These are phyloP conservation scores for Xylaria sp. DNA, from an alignment of 2,329 filamentous ascomycete species.

Conservation along the genomic window DNA sequence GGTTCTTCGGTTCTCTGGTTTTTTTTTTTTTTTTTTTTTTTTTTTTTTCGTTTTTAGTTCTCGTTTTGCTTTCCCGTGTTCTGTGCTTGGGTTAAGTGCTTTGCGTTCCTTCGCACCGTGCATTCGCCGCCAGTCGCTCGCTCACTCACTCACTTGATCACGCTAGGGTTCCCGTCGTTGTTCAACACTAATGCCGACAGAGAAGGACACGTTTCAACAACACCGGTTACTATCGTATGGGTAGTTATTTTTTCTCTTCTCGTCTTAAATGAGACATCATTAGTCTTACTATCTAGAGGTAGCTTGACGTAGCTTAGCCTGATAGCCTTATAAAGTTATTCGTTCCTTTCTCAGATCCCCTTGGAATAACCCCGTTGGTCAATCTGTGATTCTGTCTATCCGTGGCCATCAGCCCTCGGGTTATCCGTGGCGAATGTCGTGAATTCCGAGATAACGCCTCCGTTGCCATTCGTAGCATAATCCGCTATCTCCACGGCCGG, in stretches of 20 bases:
- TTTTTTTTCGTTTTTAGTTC: background rate
- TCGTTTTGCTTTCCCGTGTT: background rate
- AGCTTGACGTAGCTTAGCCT: conserved; percentile 19
- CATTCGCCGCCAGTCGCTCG: conserved; percentile 7
- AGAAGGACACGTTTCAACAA: conserved; percentile 24
- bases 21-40: background rate
- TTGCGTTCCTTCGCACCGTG: background rate
- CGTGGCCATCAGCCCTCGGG: background rate
- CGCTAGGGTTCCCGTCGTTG: conserved; percentile 6
- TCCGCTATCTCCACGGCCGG: conserved; percentile 27
- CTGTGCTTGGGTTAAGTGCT: background rate
- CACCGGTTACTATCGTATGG: background rate
- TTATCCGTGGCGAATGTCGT: conserved; percentile 15
- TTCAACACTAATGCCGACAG: conserved; percentile 14
- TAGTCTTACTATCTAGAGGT: conserved; percentile 12
- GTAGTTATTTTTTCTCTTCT: background rate
- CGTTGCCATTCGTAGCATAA: conserved; percentile 30
- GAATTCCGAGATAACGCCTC: conserved; percentile 20
- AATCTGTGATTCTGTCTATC: conserved; percentile 1
- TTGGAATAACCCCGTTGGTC: background rate
- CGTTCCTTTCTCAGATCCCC: background rate
- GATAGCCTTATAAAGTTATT: conserved; percentile 18
- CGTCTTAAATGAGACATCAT: conserved; percentile 10
- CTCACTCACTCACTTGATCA: conserved; percentile 25
- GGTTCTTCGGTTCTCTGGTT: no score